phyloP scores from a whole-genome alignment of 139 green algal species.

The Tetradesmus lagerheimii region DNA sequence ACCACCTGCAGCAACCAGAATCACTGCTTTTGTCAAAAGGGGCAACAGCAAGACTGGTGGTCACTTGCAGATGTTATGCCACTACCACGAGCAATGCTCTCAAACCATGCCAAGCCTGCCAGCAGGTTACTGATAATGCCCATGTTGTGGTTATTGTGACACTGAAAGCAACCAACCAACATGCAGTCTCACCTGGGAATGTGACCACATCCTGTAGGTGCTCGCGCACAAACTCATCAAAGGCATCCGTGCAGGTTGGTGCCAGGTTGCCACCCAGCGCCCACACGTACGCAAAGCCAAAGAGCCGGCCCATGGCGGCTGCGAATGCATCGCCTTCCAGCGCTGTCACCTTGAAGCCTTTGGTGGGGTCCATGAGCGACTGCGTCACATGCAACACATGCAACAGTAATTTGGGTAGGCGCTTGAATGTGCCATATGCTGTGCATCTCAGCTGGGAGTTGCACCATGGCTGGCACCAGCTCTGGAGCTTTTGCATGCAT shows the following conservation, averaged over 20 bases:
- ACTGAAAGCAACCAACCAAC: background rate
- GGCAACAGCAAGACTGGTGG: no score
- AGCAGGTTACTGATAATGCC: no score
- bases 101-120: no score
- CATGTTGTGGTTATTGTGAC: no score
- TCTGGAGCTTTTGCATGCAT: no score
- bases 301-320: slow-evolving; percentile 79
- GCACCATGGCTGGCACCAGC: no score
- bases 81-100: no score
- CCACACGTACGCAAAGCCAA: slow-evolving; percentile 90
- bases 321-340: slow-evolving; percentile 63
- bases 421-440: no score
- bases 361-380: slow-evolving; percentile 77
- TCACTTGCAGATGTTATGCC: no score
- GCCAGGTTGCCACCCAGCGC: slow-evolving; percentile 81
- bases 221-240: slow-evolving; percentile 67
- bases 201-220: slow-evolving; percentile 11
- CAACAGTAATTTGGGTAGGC: background rate
- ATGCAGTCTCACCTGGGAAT: background rate
- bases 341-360: slow-evolving; percentile 65
- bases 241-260: slow-evolving; percentile 75
- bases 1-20: slow-evolving; percentile 33
- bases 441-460: no score
- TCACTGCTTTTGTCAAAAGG: no score
- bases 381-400: background rate